These are phyloP conservation scores for Sporisorium graminicola DNA, from an alignment of 1,284 basidiomycete genomes.

Conservation along the genomic window DNA sequence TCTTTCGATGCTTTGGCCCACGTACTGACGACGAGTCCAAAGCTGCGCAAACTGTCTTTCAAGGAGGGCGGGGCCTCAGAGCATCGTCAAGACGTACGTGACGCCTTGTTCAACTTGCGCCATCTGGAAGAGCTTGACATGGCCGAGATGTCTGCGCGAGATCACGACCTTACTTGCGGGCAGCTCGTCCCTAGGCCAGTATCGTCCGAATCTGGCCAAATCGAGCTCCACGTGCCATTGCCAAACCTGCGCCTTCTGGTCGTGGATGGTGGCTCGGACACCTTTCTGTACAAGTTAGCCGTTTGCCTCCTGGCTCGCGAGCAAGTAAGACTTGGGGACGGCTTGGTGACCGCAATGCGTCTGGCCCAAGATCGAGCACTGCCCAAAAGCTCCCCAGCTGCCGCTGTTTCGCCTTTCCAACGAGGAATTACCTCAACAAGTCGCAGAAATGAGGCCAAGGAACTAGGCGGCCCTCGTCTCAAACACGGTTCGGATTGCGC, in stretches of 20 bases:
- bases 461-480: neutral
- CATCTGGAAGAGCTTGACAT: neutral
- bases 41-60: neutral
- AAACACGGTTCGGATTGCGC: neutral
- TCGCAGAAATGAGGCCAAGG: too few relatives aligned
- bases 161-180: neutral
- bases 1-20: neutral
- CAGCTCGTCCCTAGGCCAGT: neutral
- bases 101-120: constrained; percentile 3
- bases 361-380: neutral
- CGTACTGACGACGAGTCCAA: constrained; percentile 1
- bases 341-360: neutral
- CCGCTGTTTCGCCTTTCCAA: constrained; percentile 3
- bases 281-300: neutral
- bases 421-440: neutral
- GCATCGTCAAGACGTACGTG: neutral
- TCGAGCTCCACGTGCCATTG: neutral
- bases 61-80: too few relatives aligned
- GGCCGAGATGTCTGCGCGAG: neutral
- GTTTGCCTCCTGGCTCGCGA: neutral
- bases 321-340: neutral
- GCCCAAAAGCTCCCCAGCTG: too few relatives aligned
- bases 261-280: neutral
- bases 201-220: neutral
- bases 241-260: neutral